Conservation (phyloP, 768 basidiomycete species). For the Termitomyces sp. region DNA sequence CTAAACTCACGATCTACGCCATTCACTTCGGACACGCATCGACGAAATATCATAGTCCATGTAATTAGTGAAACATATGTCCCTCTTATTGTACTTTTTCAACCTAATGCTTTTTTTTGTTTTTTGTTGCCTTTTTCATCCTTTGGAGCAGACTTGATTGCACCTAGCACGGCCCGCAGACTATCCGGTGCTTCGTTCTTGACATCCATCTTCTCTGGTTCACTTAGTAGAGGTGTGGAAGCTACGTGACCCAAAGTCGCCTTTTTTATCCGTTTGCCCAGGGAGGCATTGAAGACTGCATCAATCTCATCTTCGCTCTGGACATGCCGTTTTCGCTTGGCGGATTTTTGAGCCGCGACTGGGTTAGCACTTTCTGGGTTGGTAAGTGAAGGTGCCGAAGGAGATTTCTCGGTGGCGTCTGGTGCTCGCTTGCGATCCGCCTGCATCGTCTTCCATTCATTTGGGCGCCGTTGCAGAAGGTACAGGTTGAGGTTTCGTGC, state of each 20-base stretch:
- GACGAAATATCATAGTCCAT: not conserved
- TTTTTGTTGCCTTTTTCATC: constrained; percentile 36
- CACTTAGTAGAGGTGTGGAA: not conserved
- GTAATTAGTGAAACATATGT: not conserved
- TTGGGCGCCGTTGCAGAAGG: constrained; percentile 71
- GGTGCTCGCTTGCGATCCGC: constrained; percentile 34
- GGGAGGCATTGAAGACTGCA: constrained; percentile 53
- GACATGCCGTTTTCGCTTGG: constrained; percentile 41
- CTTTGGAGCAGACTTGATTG: constrained; percentile 55
- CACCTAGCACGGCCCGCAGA: constrained; percentile 50
- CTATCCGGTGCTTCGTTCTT: constrained; percentile 27
- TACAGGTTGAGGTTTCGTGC: constrained; percentile 73
- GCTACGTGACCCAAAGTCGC: constrained; percentile 33
- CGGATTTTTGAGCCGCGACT: not conserved
- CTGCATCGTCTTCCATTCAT: constrained; percentile 82
- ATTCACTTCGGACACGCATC: not conserved
- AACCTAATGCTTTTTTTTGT: constrained; percentile 2
- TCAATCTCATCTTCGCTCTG: constrained; percentile 69
- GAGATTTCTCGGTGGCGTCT: constrained; percentile 9
- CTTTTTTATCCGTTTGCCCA: constrained; percentile 60
- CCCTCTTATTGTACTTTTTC: not conserved
- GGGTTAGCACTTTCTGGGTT: not conserved
- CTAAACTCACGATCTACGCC: not conserved
- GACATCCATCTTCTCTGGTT: constrained; percentile 7
- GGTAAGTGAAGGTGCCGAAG: not conserved